Percentiles rank a stretch among this genome's conserved stretches.
Evolutionary conservation across 805 yeast genomes (phyloP).

Genomic region (Spathaspora hagerdaliae): DNA sequence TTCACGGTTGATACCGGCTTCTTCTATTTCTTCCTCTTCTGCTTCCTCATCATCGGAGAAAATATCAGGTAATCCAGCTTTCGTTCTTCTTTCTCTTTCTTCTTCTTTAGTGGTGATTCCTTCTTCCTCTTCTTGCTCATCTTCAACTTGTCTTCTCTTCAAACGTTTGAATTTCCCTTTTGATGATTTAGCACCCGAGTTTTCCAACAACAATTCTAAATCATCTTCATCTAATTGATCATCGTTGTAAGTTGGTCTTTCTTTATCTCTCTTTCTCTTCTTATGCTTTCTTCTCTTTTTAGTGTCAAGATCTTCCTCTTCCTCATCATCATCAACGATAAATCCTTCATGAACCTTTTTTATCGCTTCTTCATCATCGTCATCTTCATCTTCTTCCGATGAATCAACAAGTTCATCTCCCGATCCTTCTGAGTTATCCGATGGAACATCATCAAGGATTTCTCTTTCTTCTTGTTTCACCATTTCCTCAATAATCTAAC

Average conservation of each 20-base stretch:
- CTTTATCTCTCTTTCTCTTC: constrained; percentile 35
- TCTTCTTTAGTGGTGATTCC: constrained; percentile 1
- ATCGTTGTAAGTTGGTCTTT: constrained; percentile 30
- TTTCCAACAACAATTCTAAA: constrained; percentile 85
- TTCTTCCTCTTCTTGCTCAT: constrained; percentile 26
- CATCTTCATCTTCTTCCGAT: constrained; percentile 88
- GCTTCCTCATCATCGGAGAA: constrained; percentile 53
- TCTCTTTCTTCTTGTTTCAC: constrained; percentile 32
- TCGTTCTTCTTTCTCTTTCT: constrained; percentile 23
- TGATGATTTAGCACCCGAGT: constrained; percentile 64
- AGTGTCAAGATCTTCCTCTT: constrained; percentile 28
- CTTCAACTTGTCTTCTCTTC: constrained; percentile 56
- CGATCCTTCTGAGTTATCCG: constrained; percentile 30
- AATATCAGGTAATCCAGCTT: constrained; percentile 48
- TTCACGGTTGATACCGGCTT: constrained; percentile 15
- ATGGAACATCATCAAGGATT: constrained; percentile 29
- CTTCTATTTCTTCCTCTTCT: constrained; percentile 30
- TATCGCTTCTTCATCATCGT: constrained; percentile 82
- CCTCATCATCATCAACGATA: constrained; percentile 88
- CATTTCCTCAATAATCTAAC: constrained; percentile 13
- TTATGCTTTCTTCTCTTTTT: constrained; percentile 29
- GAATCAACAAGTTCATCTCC: constrained; percentile 46
- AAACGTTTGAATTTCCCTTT: constrained; percentile 69
- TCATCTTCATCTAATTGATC: constrained; percentile 92
- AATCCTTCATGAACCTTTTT: constrained; percentile 83